phyloP scores from a whole-genome alignment of 495 filamentous ascomycete genomes.

The Daldinia childiae region DNA sequence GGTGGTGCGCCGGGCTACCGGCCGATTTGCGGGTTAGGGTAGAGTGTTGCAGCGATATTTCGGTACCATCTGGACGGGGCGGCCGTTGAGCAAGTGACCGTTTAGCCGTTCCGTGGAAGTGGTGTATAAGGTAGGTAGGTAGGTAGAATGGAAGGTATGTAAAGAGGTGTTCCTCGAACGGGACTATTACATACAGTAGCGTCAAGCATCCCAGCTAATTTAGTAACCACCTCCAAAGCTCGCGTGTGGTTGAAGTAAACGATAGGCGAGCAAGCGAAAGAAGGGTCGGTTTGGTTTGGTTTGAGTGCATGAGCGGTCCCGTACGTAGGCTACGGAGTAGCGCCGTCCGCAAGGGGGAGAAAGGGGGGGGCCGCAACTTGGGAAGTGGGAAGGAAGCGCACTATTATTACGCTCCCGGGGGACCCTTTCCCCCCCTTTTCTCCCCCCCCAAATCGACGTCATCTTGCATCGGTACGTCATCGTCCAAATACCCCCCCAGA shows the following conservation, averaged over 20 bases:
- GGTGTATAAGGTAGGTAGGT: not conserved
- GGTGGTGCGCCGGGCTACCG: not conserved
- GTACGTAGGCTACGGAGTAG: constrained; percentile 14
- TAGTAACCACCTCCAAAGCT: not conserved
- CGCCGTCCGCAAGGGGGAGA: constrained; percentile 26
- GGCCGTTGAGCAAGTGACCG: not conserved
- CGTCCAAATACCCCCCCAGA: not conserved
- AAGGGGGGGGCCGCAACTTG: constrained; percentile 13
- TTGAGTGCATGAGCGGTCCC: not conserved
- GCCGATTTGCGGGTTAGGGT: not conserved
- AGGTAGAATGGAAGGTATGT: too few species aligned
- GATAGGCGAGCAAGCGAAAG: not conserved
- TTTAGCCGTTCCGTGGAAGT: not conserved
- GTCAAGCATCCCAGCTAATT: not conserved
- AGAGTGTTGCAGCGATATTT: constrained; percentile 7
- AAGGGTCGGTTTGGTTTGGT: not conserved
- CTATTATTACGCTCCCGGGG: constrained; percentile 1
- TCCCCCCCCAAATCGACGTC: constrained; percentile 20
- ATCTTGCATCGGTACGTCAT: constrained; percentile 29
- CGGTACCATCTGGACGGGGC: constrained; percentile 32
- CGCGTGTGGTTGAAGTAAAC: not conserved
- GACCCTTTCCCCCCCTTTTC: not conserved
- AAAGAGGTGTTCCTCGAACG: not conserved
- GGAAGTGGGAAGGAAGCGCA: constrained; percentile 3
- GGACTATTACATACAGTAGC: not conserved